Percentiles rank a stretch among this genome's conserved stretches.
These are phyloP conservation scores for Boechera stricta DNA, from an alignment of 345 rosid genomes.

Conservation along the genomic window DNA sequence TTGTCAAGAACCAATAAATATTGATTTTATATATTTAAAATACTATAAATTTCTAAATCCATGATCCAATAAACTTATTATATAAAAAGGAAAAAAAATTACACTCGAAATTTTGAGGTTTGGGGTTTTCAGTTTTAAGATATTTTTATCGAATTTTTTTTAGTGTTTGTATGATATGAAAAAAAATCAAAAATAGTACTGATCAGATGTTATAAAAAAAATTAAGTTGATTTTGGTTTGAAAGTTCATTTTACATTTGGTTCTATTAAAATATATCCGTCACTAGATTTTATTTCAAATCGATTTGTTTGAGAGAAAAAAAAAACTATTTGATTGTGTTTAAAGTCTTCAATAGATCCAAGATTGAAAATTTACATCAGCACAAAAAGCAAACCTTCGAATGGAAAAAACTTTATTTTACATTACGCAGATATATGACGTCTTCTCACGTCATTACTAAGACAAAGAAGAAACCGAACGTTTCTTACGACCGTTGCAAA, in stretches of 20 bases:
- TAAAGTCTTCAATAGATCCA: constrained; percentile 10
- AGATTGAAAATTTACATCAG: not conserved
- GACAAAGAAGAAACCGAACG: constrained; percentile 37
- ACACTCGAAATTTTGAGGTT: no score
- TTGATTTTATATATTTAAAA: no score
- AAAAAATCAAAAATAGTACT: not conserved
- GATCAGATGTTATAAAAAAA: not conserved
- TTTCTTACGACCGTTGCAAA: constrained; percentile 36
- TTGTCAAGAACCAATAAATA: no score
- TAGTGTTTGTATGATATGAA: no score
- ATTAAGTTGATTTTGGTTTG: not conserved
- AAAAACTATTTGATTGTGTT: constrained; percentile 1
- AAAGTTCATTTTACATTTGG: not conserved
- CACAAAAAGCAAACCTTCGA: not conserved
- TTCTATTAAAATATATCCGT: not conserved
- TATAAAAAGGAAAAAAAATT: no score
- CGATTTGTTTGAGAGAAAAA: not conserved
- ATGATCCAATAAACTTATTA: no score
- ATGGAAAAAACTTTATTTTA: constrained; percentile 13
- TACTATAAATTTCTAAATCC: no score
- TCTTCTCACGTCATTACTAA: not conserved
- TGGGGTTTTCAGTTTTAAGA: no score
- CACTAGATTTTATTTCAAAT: not conserved
- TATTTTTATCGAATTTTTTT: no score
- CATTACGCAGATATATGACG: constrained; percentile 46